These are phyloP conservation scores for Populus nigra DNA, from an alignment of 345 rosid genomes.

Conservation along the genomic window DNA sequence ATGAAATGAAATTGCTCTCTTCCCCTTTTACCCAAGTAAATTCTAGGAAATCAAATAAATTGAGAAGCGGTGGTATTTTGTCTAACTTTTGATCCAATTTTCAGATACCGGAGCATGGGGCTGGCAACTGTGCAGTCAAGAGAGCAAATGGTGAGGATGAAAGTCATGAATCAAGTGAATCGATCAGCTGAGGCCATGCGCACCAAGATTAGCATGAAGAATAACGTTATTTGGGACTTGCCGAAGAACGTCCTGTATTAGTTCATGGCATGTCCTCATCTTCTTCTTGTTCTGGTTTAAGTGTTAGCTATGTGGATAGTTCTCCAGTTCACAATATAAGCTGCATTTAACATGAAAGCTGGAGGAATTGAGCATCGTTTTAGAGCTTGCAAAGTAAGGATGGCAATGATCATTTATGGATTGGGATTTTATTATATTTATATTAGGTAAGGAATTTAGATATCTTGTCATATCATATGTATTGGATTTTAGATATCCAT, in stretches of 20 bases:
- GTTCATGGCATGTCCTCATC: background rate
- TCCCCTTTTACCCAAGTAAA: background rate
- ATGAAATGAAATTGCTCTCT: no score
- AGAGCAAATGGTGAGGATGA: slow-evolving; percentile 74
- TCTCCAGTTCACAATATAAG: background rate
- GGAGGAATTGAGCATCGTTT: background rate
- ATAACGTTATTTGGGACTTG: slow-evolving; percentile 70
- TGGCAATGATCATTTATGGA: no score
- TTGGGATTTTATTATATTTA: no score
- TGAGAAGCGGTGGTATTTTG: background rate
- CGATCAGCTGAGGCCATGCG: slow-evolving; percentile 69
- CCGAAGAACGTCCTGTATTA: slow-evolving; percentile 80
- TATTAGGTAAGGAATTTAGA: no score
- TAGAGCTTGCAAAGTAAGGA: background rate
- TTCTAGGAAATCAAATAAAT: no score
- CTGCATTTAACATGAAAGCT: no score
- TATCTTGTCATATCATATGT: no score
- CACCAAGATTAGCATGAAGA: slow-evolving; percentile 73
- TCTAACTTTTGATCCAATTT: background rate
- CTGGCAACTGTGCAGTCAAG: slow-evolving; percentile 68
- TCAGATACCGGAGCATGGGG: slow-evolving; percentile 87
- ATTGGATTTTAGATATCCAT: no score
- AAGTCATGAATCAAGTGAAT: slow-evolving; percentile 68
- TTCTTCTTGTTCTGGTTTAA: background rate
- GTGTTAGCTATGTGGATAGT: background rate